These are phyloP conservation scores for Debaryomyces tyrocola DNA, from an alignment of 805 yeast genomes.

Conservation along the genomic window DNA sequence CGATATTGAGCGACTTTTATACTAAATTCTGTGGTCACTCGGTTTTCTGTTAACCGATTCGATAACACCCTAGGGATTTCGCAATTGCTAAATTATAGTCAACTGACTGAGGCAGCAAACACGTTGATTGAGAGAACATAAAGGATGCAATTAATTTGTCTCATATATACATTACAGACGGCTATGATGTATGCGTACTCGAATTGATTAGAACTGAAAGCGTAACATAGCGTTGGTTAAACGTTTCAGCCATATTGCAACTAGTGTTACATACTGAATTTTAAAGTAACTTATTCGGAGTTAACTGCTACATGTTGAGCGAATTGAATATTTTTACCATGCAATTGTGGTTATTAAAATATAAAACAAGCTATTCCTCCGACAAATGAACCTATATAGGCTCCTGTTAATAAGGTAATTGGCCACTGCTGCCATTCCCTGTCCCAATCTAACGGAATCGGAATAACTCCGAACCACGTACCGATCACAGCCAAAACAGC, in stretches of 20 bases:
- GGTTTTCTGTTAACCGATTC: background rate
- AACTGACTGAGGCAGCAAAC: background rate
- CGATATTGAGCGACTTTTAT: background rate
- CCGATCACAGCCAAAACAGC: slow-evolving; percentile 49
- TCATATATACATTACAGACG: too few relatives aligned
- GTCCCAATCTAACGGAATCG: slow-evolving; percentile 97
- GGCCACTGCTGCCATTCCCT: slow-evolving; percentile 98
- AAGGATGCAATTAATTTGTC: too few relatives aligned
- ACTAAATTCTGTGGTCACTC: background rate
- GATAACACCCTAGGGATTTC: background rate
- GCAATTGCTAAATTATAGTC: background rate
- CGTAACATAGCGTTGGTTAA: too few relatives aligned
- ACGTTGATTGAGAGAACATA: background rate
- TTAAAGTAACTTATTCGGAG: too few relatives aligned
- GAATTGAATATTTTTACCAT: too few relatives aligned
- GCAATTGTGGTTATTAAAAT: background rate
- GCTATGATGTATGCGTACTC: too few relatives aligned
- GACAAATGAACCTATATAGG: slow-evolving; percentile 66
- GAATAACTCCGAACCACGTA: slow-evolving; percentile 90
- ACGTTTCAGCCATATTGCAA: too few relatives aligned
- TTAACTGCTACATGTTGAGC: too few relatives aligned
- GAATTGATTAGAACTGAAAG: too few relatives aligned
- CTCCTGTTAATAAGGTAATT: slow-evolving; percentile 77
- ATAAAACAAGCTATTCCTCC: slow-evolving; percentile 44
- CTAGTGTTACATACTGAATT: too few relatives aligned